Evolutionary conservation across 768 basidiomycete species (phyloP), one percentile per base, ranked within the genome.

Genomic region (Pleurotus cornucopiae): DNA sequence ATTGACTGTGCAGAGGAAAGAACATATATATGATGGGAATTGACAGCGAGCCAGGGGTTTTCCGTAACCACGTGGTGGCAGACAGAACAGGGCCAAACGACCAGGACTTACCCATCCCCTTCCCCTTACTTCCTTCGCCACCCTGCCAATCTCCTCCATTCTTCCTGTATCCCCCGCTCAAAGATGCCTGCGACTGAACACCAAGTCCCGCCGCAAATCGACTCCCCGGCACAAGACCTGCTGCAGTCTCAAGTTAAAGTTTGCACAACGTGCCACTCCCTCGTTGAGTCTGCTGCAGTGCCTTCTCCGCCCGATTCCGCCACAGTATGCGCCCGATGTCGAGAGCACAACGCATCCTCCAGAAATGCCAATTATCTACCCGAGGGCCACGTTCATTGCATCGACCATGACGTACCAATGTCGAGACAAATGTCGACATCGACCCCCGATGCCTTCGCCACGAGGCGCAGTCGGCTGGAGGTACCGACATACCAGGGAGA

Each of bases 151-250:
- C 64, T 44, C 49, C 56, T 55, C 58, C 61, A 61, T 60, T 62
- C 58, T 40, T 61, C 51, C 51, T 52, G 37, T 25, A 52, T 52
- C 51, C 34, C 51, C 51, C 51, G 51, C 37, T 6, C 60, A 49
- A 49, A 60, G 58, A 83, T 84, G 82, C 83, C 84, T 63, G 72
- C 51, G 16, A 52, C 81, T 64, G 77, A 77, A 69, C 78, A 79
- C 64, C 71, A 67, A 60, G 54, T 67, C 57, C 54, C 67, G 20
- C 54, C 65, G 49, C 55, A 46, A n/a, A 49, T 62, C 58, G 67
- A 65, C 44, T 65, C 64, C 41, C 57, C 56, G 37, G 51, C 49
- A 2, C 66, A 60, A 46, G 67, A 71, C 18, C 45, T 51, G 11
- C 68, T 61, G 20, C 65, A 66, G 21, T 58, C 61, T 14, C 75